Base-by-base conservation (phyloP, 2,329 filamentous ascomycete genomes). In the Macrophomina phaseolina region DNA sequence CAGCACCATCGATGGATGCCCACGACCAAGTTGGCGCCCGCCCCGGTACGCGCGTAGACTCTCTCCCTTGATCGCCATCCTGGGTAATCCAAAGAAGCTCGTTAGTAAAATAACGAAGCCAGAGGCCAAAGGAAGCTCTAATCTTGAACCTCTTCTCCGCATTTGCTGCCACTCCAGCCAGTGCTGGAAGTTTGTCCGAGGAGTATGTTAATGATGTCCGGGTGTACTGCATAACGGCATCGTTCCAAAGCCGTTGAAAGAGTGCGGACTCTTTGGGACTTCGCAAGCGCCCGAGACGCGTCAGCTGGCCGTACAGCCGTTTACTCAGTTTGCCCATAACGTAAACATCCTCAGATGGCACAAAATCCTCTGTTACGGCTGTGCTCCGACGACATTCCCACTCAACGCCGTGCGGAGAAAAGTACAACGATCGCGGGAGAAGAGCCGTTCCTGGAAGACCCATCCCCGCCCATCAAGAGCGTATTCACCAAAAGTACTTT, bases 381-480 rank as follows among this genome's bases (percentile, higher is more conserved):
- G 48, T 51, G 18, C 48, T 28, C 48, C 30, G 48, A 7, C 48
- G 48, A 23, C 48, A 51, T 51, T 51, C 48, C 48, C 48, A 51
- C 14, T 51, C 48, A 8, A 51, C 48, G 14, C 48, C 48, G 14
- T 51, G 48, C 4, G 48, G 8, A 30, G 48, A 51, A 30, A 51
- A 51, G 48, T 51, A 51, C 18, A 51, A 28, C 5, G 48, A 51
- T 28, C 48, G 48, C 11, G 23, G 48, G 48, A 51, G 9, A 51
- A 7, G n/a, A 51, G 48, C 5, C 48, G 48, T 11, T 51, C 48
- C 14, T 51, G 48, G 23, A 51, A 51, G 8, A 30, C 48, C 48
- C 23, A 51, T 5, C 48, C 48, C 4, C 48, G 23, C 9, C n/a
- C 9, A 11, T 51, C 48, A 3, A 51, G 48, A 30, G 18, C 9